These are phyloP conservation scores for Aphanomyces cochlioides DNA, from an alignment of 352 stramenopile species.

Conservation along the genomic window DNA sequence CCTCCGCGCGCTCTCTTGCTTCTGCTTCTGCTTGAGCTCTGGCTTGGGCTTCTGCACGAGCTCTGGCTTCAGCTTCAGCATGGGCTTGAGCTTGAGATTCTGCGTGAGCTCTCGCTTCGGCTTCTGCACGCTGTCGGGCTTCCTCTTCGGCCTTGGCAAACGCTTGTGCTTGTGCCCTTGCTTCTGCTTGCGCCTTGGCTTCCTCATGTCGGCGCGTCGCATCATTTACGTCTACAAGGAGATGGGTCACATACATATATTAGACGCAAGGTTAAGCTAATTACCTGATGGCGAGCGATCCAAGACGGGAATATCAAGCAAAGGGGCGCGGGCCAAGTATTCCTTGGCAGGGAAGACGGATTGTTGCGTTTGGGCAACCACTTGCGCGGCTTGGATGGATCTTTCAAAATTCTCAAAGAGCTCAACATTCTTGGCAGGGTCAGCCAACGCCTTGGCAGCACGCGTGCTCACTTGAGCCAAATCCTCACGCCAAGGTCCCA, in stretches of 20 bases:
- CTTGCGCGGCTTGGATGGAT: conserved; percentile 92
- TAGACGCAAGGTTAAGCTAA: conserved; percentile 45
- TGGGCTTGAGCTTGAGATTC: conserved; percentile 21
- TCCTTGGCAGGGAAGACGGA: conserved; percentile 54
- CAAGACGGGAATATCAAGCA: conserved; percentile 45
- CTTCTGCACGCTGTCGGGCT: conserved; percentile 33
- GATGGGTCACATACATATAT: neutral
- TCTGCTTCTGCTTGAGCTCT: conserved; percentile 12
- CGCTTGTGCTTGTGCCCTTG: conserved; percentile 13
- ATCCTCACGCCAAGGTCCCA: conserved; percentile 96
- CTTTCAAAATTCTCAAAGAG: conserved; percentile 95
- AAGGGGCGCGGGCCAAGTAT: conserved; percentile 71
- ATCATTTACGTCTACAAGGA: neutral
- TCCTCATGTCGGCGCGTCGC: too few relatives aligned
- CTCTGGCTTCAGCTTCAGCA: neutral
- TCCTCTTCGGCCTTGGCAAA: conserved; percentile 32
- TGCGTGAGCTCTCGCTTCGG: conserved; percentile 32
- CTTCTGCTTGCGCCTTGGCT: conserved; percentile 30
- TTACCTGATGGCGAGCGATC: conserved; percentile 41
- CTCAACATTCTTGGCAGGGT: conserved; percentile 88
- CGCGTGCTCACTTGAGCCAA: conserved; percentile 78
- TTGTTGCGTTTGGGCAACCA: conserved; percentile 77
- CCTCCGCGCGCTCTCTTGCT: conserved; percentile 34
- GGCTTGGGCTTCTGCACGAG: conserved; percentile 31
- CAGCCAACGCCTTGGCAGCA: conserved; percentile 92